A percentile compares a stretch with the other conserved stretches of the same genome.
These are phyloP conservation scores for Choiromyces venosus DNA, from an alignment of 495 filamentous ascomycete species.

Conservation along the genomic window DNA sequence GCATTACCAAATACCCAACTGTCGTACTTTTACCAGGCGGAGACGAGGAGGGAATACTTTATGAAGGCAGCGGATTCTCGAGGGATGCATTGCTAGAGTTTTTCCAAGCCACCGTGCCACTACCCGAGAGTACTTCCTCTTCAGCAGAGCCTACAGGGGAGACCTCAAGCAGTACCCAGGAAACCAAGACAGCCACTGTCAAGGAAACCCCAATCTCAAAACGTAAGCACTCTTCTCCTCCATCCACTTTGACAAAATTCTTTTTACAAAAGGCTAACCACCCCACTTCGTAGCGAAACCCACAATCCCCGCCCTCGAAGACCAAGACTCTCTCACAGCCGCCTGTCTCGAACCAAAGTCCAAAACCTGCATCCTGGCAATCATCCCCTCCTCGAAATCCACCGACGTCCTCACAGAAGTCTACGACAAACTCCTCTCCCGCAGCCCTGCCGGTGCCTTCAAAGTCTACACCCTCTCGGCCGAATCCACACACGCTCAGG, in stretches of 20 bases:
- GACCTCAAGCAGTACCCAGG: constrained; percentile 44
- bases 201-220: constrained; percentile 28
- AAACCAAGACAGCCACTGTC: constrained; percentile 4
- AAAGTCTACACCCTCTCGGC: constrained; percentile 46
- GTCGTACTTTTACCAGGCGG: constrained; percentile 75
- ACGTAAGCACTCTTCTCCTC: constrained; percentile 33
- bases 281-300: constrained; percentile 21
- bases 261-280: constrained; percentile 6
- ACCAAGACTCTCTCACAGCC: constrained; percentile 47
- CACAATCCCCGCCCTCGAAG: constrained; percentile 31
- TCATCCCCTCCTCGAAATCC: constrained; percentile 56
- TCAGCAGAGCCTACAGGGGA: constrained; percentile 55
- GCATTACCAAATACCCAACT: constrained; percentile 69
- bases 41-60: constrained; percentile 61
- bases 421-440: constrained; percentile 54
- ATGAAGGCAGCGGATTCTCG: constrained; percentile 72
- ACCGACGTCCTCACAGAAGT: constrained; percentile 58
- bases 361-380: constrained; percentile 76
- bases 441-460: constrained; percentile 21
- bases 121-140: constrained; percentile 41
- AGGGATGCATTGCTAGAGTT: constrained; percentile 78
- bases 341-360: constrained; percentile 69
- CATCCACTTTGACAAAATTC: background rate
- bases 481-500: constrained; percentile 53
- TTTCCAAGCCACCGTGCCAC: constrained; percentile 68